Base-by-base conservation (phyloP, 768 basidiomycete genomes). In the Rhizopogon vulgaris region DNA sequence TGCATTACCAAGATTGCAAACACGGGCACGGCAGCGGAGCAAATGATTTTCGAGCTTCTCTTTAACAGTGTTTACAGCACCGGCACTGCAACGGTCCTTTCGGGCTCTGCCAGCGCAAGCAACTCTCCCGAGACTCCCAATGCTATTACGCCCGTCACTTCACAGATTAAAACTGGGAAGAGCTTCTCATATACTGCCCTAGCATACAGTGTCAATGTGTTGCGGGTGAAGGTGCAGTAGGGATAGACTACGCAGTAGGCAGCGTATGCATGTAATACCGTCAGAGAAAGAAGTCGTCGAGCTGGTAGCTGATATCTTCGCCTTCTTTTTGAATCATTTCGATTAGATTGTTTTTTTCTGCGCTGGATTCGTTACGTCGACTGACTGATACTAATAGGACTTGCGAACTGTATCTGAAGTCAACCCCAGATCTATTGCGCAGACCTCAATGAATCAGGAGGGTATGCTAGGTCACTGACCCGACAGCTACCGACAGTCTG, bases 181-280 rank as follows among this genome's bases (percentile, higher is more conserved):
- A 75, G 67, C 0, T 78, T 85, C 65, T 69, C 74, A 18, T 85
- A 76, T 63, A 78, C 70, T 3, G 82, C 79, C 6, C 77, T 81
- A 17, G 76, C 63, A 4, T 72, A 69, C 56, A 75, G 73, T 52
- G 70, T 76, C 49, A 73, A 63, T 52, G 71, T 73, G 24, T 52
- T 69, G 52, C 43, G 43, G 14, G 30, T 45, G 18, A 18, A 15
- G 14, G 30, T 17, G 18, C 18, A 32, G 30, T 45, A 45, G 43
- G 28, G 11, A 32, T 45, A 45, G 11, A 43, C 10, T 17, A n/a
- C n/a, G 3, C n/a, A n/a, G 10, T 28, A 12, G 30, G 10, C 28
- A 30, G 28, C 11, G 17, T 43, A 7, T 41, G 24, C 41, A 25
- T 27, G 3, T 30, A 30, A 43, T 28, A 25, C 40, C 15, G 11